Evolutionary conservation across 257 asterid genomes (phyloP).

Genomic region (Craterostigma plantagineum): DNA sequence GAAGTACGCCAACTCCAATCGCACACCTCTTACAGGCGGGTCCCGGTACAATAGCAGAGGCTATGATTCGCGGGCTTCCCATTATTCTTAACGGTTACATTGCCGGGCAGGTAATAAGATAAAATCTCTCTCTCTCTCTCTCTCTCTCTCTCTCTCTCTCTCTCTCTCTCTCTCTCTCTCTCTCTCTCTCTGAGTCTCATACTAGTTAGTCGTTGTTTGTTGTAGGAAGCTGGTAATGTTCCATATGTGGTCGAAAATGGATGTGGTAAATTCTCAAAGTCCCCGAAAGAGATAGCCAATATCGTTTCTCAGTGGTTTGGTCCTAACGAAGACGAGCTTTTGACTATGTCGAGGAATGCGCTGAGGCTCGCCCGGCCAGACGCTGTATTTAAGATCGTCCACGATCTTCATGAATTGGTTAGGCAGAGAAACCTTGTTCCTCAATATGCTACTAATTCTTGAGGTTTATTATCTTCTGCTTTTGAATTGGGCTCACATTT

Average conservation of each 20-base stretch:
- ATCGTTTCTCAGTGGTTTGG: slow-evolving; percentile 85
- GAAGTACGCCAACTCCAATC: background rate
- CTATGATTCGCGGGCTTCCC: slow-evolving; percentile 1
- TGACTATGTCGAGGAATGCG: slow-evolving; percentile 67
- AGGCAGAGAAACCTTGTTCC: slow-evolving; percentile 35
- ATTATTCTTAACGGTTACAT: slow-evolving; percentile 35
- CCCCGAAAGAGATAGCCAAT: slow-evolving; percentile 71
- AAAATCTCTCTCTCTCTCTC: background rate
- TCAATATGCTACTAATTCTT: slow-evolving; percentile 34
- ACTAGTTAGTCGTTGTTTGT: no score
- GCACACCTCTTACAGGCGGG: background rate
- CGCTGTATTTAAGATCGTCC: slow-evolving; percentile 90
- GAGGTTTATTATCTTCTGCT: slow-evolving; percentile 1
- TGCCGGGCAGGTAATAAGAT: slow-evolving; percentile 75
- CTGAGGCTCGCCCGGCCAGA: slow-evolving; percentile 67
- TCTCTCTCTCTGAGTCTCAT: no score
- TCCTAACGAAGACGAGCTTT: slow-evolving; percentile 59
- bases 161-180: background rate
- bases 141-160: no score
- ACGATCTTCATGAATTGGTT: slow-evolving; percentile 80
- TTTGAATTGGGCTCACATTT: no score
- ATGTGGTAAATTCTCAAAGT: slow-evolving; percentile 83
- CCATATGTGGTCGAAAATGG: slow-evolving; percentile 84
- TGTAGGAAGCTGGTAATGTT: slow-evolving; percentile 98
- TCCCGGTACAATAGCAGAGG: background rate